These are phyloP conservation scores for Cutaneotrichosporon dermatis DNA, from an alignment of 1,284 basidiomycete species.

Conservation along the genomic window DNA sequence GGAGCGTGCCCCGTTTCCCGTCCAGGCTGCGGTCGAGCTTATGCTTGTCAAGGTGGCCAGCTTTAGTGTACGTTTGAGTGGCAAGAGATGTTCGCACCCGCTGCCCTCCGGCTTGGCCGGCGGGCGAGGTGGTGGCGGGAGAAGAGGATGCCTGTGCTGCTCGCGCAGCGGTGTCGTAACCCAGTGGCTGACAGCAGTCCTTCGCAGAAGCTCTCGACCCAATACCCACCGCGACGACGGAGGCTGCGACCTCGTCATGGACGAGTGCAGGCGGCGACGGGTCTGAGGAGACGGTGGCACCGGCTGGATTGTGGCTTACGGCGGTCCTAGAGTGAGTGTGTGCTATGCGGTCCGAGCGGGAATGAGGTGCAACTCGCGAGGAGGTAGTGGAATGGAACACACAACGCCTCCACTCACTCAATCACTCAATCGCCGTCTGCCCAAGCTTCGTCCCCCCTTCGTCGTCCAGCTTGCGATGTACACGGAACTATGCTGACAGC, in stretches of 20 bases:
- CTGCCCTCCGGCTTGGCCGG: too few relatives aligned
- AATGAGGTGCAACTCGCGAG: not conserved
- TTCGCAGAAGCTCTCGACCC: conserved; percentile 25
- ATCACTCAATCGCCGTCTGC: too few relatives aligned
- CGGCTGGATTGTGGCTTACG: conserved; percentile 80
- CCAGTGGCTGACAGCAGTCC: conserved; percentile 25
- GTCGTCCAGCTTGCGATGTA: too few relatives aligned
- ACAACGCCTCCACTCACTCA: too few relatives aligned
- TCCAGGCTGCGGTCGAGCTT: conserved; percentile 37
- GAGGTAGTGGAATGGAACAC: too few relatives aligned
- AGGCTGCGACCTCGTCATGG: conserved; percentile 20
- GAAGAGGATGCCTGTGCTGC: too few relatives aligned
- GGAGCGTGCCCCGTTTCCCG: conserved; percentile 26
- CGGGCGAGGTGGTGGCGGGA: too few relatives aligned
- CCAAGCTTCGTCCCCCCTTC: too few relatives aligned
- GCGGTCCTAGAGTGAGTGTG: conserved; percentile 78
- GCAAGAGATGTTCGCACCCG: too few relatives aligned
- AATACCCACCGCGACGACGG: not conserved
- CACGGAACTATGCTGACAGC: not conserved
- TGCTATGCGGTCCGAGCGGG: not conserved
- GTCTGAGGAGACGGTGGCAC: conserved; percentile 55
- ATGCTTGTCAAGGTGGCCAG: conserved; percentile 40
- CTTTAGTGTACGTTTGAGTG: conserved; percentile 39
- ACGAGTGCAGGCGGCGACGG: conserved; percentile 38
- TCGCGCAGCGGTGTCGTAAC: too few relatives aligned